These are phyloP conservation scores for Diplotaxis tenuifolia DNA, from an alignment of 345 rosid species.

Conservation along the genomic window DNA sequence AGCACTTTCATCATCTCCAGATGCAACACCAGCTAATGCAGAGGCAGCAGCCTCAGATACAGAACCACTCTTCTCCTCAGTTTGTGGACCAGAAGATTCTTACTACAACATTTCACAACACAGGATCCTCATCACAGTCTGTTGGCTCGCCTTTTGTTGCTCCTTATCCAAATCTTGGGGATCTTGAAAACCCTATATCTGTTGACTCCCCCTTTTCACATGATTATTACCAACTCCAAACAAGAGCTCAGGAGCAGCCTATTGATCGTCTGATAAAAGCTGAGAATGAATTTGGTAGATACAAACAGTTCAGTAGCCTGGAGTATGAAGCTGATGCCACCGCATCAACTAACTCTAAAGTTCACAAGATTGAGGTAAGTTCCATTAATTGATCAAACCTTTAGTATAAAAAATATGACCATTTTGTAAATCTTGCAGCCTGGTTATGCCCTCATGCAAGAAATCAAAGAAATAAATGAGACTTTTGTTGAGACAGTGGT, in stretches of 20 bases:
- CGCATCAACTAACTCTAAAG: constrained; percentile 61
- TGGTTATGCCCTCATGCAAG: constrained; percentile 52
- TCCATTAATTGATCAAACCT: not conserved
- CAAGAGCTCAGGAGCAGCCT: constrained; percentile 41
- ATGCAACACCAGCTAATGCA: constrained; percentile 43
- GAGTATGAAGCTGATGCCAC: constrained; percentile 68
- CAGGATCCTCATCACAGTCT: constrained; percentile 63
- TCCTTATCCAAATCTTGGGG: constrained; percentile 66
- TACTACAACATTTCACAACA: constrained; percentile 41
- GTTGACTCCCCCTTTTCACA: constrained; percentile 48
- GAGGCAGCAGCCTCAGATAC: too few relatives aligned
- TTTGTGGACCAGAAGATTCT: constrained; percentile 68
- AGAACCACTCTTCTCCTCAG: too few relatives aligned
- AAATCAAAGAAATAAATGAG: constrained; percentile 70
- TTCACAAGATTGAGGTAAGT: constrained; percentile 62
- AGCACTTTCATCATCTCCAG: constrained; percentile 48
- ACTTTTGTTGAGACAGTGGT: constrained; percentile 64
- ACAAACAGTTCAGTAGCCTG: too few relatives aligned
- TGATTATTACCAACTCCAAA: constrained; percentile 8
- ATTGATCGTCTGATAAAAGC: constrained; percentile 73
- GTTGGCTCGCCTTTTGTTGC: constrained; percentile 65
- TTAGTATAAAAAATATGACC: not conserved
- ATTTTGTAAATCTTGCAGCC: constrained; percentile 43
- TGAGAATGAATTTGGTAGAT: too few relatives aligned
- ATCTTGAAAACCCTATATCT: constrained; percentile 59